Evolutionary conservation across 768 basidiomycete genomes (phyloP).

Genomic region (Chlorophyllum brunneum): DNA sequence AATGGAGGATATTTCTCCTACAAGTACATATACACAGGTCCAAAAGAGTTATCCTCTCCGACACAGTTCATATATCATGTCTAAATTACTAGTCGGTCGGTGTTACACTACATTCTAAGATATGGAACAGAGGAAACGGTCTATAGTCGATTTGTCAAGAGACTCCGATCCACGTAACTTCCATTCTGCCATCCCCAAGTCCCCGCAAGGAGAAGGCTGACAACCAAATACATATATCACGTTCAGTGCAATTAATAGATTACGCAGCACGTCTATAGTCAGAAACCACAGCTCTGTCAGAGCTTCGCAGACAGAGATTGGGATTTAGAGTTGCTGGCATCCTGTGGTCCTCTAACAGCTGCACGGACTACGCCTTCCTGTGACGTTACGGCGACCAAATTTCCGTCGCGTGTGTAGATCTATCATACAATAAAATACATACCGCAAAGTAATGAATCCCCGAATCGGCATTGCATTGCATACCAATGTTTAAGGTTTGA

Average conservation of each 20-base stretch:
- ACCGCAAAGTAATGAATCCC: not conserved
- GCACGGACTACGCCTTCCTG: constrained; percentile 80
- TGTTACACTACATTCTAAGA: too few species aligned
- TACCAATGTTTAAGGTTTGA: constrained; percentile 2
- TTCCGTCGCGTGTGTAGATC: constrained; percentile 68
- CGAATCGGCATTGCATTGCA: not conserved
- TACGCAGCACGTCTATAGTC: not conserved
- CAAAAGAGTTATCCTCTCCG: too few species aligned
- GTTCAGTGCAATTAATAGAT: not conserved
- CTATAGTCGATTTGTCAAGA: too few species aligned
- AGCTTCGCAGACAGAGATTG: constrained; percentile 7
- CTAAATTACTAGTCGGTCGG: too few species aligned
- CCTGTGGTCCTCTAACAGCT: constrained; percentile 39
- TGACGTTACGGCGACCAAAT: constrained; percentile 67
- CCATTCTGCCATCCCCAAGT: too few species aligned
- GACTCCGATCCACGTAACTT: too few species aligned
- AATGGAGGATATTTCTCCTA: too few species aligned
- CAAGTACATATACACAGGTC: too few species aligned
- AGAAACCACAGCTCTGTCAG: not conserved
- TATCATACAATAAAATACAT: constrained; percentile 22
- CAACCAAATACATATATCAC: too few species aligned
- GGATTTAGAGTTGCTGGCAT: not conserved
- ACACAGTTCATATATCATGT: too few species aligned
- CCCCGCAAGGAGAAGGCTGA: too few species aligned
- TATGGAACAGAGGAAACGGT: too few species aligned